Percentiles rank a stretch among this genome's conserved stretches.
phyloP scores from a whole-genome alignment of 345 rosid genomes.

The Raphanus raphanistrum region DNA sequence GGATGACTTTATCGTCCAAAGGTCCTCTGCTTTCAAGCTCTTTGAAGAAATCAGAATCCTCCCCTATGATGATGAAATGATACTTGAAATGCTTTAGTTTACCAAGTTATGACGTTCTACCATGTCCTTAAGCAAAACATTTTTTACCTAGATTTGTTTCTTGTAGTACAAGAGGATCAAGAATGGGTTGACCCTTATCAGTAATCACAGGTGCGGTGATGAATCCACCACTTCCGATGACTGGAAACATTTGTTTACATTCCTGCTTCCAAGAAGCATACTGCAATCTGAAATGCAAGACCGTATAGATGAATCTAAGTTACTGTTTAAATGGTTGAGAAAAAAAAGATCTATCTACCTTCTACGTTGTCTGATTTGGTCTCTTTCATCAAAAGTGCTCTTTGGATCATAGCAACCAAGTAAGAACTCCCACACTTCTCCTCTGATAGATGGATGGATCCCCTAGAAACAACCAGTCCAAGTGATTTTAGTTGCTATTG shows the following conservation, averaged over 20 bases:
- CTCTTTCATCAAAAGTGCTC: constrained; percentile 91
- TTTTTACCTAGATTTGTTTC: constrained; percentile 60
- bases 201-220: constrained; percentile 92
- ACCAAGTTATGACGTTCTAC: constrained; percentile 17
- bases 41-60: constrained; percentile 50
- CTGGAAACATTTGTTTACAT: constrained; percentile 69
- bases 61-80: constrained; percentile 12
- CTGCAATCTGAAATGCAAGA: constrained; percentile 53
- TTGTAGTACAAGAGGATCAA: constrained; percentile 69
- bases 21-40: constrained; percentile 54
- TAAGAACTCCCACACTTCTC: constrained; percentile 98
- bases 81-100: constrained; percentile 6
- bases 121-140: constrained; percentile 16
- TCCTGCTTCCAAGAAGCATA: constrained; percentile 82
- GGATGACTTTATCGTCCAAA: constrained; percentile 73
- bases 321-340: not conserved
- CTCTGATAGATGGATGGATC: constrained; percentile 96
- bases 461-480: constrained; percentile 51
- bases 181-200: constrained; percentile 75
- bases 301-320: not conserved
- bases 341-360: constrained; percentile 49
- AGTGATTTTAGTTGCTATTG: not conserved
- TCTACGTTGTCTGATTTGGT: constrained; percentile 63
- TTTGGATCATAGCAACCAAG: constrained; percentile 91
- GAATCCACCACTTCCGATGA: constrained; percentile 82